Evolutionary conservation across 768 basidiomycete species (phyloP).

Genomic region (Gelatoporia subvermispora): DNA sequence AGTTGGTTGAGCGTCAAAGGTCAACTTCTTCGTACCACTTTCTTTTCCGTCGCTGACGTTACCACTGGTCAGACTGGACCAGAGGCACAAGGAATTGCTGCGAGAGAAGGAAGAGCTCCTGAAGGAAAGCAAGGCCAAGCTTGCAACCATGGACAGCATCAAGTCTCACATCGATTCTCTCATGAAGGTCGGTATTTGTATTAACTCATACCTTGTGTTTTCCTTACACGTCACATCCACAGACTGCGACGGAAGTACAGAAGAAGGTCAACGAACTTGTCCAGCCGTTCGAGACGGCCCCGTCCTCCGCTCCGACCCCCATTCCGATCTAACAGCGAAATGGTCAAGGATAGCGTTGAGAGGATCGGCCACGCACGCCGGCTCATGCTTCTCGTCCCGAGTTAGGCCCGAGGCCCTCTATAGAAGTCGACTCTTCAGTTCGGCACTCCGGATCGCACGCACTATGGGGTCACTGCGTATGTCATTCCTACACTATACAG

Average conservation of each 20-base stretch:
- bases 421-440: no score
- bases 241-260: conserved; percentile 70
- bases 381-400: no score
- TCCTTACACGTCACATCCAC: neutral
- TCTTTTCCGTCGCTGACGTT: conserved; percentile 2
- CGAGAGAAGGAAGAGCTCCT: conserved; percentile 74
- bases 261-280: conserved; percentile 73
- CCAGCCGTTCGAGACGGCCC: conserved; percentile 29
- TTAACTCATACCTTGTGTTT: conserved; percentile 10
- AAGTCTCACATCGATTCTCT: conserved; percentile 73
- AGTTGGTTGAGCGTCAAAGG: conserved; percentile 86
- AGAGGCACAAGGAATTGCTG: conserved; percentile 60
- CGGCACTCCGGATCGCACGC: neutral
- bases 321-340: conserved; percentile 12
- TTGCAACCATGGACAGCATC: conserved; percentile 68
- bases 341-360: no score
- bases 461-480: no score
- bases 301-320: conserved; percentile 22
- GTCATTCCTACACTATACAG: no score
- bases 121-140: conserved; percentile 74
- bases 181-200: conserved; percentile 50
- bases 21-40: conserved; percentile 24
- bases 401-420: no score
- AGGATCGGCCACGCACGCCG: no score
- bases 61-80: conserved; percentile 54